phyloP scores from a whole-genome alignment of 306 rosid genomes.

The Malus asiatica region DNA sequence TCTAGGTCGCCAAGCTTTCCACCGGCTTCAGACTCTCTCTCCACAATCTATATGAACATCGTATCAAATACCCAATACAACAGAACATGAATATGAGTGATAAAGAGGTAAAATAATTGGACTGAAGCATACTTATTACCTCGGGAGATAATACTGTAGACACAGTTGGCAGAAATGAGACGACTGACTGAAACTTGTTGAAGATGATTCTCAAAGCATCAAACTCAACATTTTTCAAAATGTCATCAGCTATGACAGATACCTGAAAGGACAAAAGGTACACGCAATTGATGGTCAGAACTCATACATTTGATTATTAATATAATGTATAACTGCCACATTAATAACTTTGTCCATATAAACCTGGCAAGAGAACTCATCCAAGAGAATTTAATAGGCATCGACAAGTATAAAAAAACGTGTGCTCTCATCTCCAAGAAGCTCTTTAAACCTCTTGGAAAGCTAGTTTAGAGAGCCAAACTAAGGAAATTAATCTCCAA shows the following conservation, averaged over 20 bases:
- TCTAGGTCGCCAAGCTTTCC: conserved; percentile 84
- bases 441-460: too few relatives aligned
- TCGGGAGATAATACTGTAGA: conserved; percentile 83
- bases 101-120: not conserved
- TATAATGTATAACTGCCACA: not conserved
- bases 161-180: conserved; percentile 64
- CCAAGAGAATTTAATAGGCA: not conserved
- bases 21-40: conserved; percentile 83
- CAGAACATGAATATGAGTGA: not conserved
- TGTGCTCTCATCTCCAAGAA: too few relatives aligned
- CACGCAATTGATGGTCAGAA: not conserved
- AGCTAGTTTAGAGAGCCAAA: too few relatives aligned
- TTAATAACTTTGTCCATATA: not conserved
- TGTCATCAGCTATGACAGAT: conserved; percentile 88
- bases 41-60: conserved; percentile 46
- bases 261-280: conserved; percentile 47
- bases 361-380: not conserved
- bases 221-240: conserved; percentile 84
- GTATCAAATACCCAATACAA: conserved; percentile 7
- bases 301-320: not conserved
- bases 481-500: too few relatives aligned
- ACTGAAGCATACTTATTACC: conserved; percentile 35
- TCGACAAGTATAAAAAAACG: not conserved
- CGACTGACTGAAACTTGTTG: conserved; percentile 86
- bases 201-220: conserved; percentile 78